Base-by-base conservation (phyloP, 225 moss, liverwort and hornwort genomes). In the Pseudoscleropodium purum region DNA sequence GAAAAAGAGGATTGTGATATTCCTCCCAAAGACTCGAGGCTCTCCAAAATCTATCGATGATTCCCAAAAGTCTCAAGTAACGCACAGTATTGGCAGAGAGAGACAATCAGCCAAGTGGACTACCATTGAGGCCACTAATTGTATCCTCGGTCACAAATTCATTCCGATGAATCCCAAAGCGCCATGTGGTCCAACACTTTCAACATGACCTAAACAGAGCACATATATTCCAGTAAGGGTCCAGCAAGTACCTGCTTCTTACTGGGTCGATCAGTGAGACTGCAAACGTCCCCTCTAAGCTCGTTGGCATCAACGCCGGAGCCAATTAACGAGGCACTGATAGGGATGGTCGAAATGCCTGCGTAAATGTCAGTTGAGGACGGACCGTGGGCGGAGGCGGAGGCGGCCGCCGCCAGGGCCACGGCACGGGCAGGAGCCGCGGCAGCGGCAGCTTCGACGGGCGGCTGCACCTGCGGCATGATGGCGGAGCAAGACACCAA, bases 291-390 rank as follows among this genome's bases (percentile, higher is more conserved):
- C 14, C 93, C 91, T 37, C 84, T 84, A 47, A 93, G 91, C 84
- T 93, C 91, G 75, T 90, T 84, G 72, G 91, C 92, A 54, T 93
- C 52, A 11, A 93, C 92, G 10, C 93, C 95, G 27, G 95, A 93
- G 83, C 93, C 95, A 34, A 92, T 93, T 59, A 95, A 92, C 36
- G 93, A 75, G 39, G 87, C 95, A 74, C 92, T 92, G 24, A 93
- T 90, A 33, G 95, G 95, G 84, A 95, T 91, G 43, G 95, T 93
- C 36, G 95, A 91, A 87, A 95, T 95, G 45, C 93, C 92, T 43
- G 95, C 93, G 72, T 95, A 93, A 65, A 95, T 93, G 68, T 95
- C 93, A 34, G 87, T 73, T 34, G 88, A 17, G 16, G 90, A 66
- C 25, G 88, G 51, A 64, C 84, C 81, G 30, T 80, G 73, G 29